phyloP scores from a whole-genome alignment of 2,329 filamentous ascomycete genomes.

The Beauveria caledonica region DNA sequence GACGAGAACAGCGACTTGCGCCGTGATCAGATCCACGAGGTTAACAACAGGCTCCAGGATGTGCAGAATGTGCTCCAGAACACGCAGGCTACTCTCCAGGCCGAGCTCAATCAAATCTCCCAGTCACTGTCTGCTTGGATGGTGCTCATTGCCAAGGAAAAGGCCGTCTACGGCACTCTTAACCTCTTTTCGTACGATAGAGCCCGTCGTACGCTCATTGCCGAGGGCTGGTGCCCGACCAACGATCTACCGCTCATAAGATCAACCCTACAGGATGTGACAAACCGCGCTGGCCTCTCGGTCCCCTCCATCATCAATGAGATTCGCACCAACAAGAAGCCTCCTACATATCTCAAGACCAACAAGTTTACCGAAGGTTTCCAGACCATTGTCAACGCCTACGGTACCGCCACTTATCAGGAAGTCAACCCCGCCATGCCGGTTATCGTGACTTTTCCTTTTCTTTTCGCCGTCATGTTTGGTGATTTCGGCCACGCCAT shows the following conservation, averaged over 20 bases:
- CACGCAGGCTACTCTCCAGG: slow-evolving; percentile 88
- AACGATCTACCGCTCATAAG: slow-evolving; percentile 85
- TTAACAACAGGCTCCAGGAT: slow-evolving; percentile 87
- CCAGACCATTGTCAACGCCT: slow-evolving; percentile 98
- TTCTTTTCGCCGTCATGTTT: slow-evolving; percentile 99
- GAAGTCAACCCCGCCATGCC: slow-evolving; percentile 95
- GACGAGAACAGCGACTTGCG: slow-evolving; percentile 96
- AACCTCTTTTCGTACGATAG: slow-evolving; percentile 97
- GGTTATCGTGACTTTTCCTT: slow-evolving; percentile 97
- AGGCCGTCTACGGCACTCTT: slow-evolving; percentile 90
- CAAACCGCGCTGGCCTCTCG: slow-evolving; percentile 89
- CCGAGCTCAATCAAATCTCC: slow-evolving; percentile 87
- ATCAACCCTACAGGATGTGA: slow-evolving; percentile 91
- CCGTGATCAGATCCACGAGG: slow-evolving; percentile 92
- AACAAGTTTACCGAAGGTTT: slow-evolving; percentile 98
- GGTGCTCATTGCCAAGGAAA: slow-evolving; percentile 96
- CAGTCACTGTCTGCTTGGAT: slow-evolving; percentile 93
- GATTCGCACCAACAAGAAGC: slow-evolving; percentile 93
- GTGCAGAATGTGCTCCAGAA: slow-evolving; percentile 88
- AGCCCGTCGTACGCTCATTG: slow-evolving; percentile 89
- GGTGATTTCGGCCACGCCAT: slow-evolving; percentile 91
- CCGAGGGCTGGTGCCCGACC: slow-evolving; percentile 94
- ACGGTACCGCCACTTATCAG: slow-evolving; percentile 93
- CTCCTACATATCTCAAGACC: slow-evolving; percentile 93
- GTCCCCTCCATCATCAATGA: slow-evolving; percentile 98